Evolutionary conservation across 345 rosid genomes (phyloP).

Genomic region (Litchi chinensis): DNA sequence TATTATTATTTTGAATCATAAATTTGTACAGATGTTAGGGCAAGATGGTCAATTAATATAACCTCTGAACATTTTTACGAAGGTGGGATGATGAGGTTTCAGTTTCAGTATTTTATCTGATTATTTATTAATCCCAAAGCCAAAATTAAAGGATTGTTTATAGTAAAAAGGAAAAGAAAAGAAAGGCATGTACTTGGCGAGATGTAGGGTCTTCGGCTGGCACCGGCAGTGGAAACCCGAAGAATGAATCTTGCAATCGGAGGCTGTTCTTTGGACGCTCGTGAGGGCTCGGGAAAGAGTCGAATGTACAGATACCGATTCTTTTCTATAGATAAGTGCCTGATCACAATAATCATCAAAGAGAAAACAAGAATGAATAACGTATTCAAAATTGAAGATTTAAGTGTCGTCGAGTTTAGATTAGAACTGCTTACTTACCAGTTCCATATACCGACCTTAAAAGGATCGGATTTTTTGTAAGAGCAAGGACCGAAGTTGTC

Average conservation of each 20-base stretch:
- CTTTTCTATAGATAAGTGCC: conserved; percentile 88
- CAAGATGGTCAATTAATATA: too few species aligned
- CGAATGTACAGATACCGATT: conserved; percentile 71
- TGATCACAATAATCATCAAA: conserved; percentile 21
- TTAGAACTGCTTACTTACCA: conserved; percentile 42
- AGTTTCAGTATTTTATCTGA: too few species aligned
- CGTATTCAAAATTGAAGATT: not conserved
- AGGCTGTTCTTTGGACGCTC: conserved; percentile 72
- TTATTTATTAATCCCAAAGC: too few species aligned
- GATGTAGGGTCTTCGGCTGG: conserved; percentile 51
- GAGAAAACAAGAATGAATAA: not conserved
- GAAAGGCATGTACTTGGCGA: conserved; percentile 46
- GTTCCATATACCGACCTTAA: conserved; percentile 93
- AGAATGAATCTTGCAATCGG: conserved; percentile 74
- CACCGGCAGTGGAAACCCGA: conserved; percentile 62
- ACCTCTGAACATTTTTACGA: too few species aligned
- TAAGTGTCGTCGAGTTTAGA: too few species aligned
- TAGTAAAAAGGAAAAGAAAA: too few species aligned
- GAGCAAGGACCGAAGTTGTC: conserved; percentile 78
- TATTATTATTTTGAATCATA: not conserved
- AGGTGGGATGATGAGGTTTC: too few species aligned
- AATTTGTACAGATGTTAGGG: not conserved
- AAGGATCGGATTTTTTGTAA: conserved; percentile 83
- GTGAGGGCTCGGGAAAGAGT: conserved; percentile 79
- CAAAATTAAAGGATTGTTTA: too few species aligned